These are phyloP conservation scores for Hirsutella minnesotensis DNA, from an alignment of 2,329 filamentous ascomycete species.

Conservation along the genomic window DNA sequence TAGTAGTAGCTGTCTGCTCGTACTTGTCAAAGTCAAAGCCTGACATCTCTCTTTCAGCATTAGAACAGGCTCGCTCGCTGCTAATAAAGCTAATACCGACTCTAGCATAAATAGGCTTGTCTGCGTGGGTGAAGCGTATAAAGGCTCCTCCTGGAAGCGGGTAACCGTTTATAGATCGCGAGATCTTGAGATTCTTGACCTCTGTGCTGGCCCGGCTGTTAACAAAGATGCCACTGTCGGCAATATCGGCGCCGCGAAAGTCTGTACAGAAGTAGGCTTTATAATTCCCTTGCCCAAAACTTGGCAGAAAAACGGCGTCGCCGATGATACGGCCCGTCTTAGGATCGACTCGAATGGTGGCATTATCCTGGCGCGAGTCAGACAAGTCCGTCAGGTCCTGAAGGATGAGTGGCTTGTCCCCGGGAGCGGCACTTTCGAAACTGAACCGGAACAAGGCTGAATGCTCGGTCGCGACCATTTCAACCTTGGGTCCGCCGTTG, in stretches of 20 bases:
- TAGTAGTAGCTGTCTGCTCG: constrained; percentile 36
- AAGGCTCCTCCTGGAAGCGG: constrained; percentile 51
- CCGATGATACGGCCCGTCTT: constrained; percentile 55
- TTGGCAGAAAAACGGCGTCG: constrained; percentile 49
- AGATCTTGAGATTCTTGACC: constrained; percentile 34
- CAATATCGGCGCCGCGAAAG: constrained; percentile 45
- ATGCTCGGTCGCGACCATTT: constrained; percentile 56
- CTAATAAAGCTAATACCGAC: constrained; percentile 63
- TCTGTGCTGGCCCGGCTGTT: constrained; percentile 40
- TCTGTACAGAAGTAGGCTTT: constrained; percentile 55
- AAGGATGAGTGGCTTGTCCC: constrained; percentile 44
- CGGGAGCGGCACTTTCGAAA: constrained; percentile 32
- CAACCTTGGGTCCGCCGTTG: constrained; percentile 43
- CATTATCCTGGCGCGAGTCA: constrained; percentile 46
- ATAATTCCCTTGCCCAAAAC: constrained; percentile 53
- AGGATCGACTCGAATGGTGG: constrained; percentile 39
- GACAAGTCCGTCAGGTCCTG: constrained; percentile 55
- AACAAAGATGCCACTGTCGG: constrained; percentile 49
- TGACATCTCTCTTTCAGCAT: constrained; percentile 57
- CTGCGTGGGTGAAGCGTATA: constrained; percentile 41
- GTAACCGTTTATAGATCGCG: constrained; percentile 37
- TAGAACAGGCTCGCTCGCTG: constrained; percentile 50
- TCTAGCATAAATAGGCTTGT: constrained; percentile 46
- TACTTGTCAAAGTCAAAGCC: constrained; percentile 49
- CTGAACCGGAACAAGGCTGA: constrained; percentile 54